These are phyloP conservation scores for Pichia exigua DNA, from an alignment of 805 yeast genomes.

Conservation along the genomic window DNA sequence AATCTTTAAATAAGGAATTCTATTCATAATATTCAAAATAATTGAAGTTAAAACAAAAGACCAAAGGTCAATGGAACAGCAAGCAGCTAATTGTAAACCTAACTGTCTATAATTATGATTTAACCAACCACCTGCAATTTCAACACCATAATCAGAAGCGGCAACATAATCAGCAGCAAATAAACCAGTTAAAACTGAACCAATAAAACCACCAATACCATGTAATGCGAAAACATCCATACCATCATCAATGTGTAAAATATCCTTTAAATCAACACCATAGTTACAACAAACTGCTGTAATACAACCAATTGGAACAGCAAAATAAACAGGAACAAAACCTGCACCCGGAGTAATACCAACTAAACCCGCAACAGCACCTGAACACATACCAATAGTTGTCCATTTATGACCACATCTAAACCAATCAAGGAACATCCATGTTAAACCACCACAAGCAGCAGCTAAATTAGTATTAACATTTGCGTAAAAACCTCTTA, in stretches of 20 bases:
- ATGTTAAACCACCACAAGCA: conserved; percentile 83
- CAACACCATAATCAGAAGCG: conserved; percentile 60
- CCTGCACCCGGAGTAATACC: conserved; percentile 98
- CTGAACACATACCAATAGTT: conserved; percentile 88
- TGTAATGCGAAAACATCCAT: conserved; percentile 90
- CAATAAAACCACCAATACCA: conserved; percentile 88
- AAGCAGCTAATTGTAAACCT: conserved; percentile 82
- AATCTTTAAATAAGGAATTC: conserved; percentile 71
- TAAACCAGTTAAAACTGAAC: conserved; percentile 79
- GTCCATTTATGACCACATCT: conserved; percentile 88
- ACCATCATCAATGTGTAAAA: conserved; percentile 83
- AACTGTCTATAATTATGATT: conserved; percentile 77
- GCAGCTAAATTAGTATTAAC: conserved; percentile 94
- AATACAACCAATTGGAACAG: conserved; percentile 75
- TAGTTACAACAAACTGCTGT: conserved; percentile 74
- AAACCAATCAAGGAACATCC: conserved; percentile 88
- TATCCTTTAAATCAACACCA: conserved; percentile 72
- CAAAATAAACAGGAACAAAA: conserved; percentile 84
- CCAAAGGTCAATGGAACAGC: conserved; percentile 65
- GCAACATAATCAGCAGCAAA: conserved; percentile 90
- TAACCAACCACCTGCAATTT: conserved; percentile 81
- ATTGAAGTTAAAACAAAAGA: conserved; percentile 66
- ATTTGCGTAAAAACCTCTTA: conserved; percentile 92
- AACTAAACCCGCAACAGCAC: conserved; percentile 89
- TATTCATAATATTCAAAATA: conserved; percentile 59